A percentile compares a stretch with the other conserved stretches of the same genome.
Conservation (phyloP, 2,329 filamentous ascomycete species). For the Metarhizium brunneum region DNA sequence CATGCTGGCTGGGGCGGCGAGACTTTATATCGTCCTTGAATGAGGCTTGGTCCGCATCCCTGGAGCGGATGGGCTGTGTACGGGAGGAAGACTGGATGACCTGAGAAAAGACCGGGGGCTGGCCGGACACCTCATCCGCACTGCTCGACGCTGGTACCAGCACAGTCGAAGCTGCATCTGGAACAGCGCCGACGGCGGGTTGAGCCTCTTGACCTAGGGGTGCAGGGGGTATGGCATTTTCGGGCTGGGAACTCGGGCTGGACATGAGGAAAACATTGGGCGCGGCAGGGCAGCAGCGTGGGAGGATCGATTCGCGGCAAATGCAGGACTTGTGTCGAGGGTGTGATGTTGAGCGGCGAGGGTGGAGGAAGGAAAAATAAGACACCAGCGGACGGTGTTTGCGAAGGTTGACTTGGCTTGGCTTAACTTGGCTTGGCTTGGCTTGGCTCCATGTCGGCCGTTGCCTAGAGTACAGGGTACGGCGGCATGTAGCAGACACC, state of each 20-base stretch:
- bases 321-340: slow-evolving; percentile 8
- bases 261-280: slow-evolving; percentile 53
- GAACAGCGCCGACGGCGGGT: slow-evolving; percentile 1
- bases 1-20: slow-evolving; percentile 28
- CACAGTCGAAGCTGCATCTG: slow-evolving; percentile 2
- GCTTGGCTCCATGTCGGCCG: background rate
- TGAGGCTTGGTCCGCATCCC: slow-evolving; percentile 1
- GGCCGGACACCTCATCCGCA: slow-evolving; percentile 10
- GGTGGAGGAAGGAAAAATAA: slow-evolving; percentile 9
- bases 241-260: slow-evolving; percentile 37
- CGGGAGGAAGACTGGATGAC: background rate
- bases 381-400: slow-evolving; percentile 2
- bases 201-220: slow-evolving; percentile 25
- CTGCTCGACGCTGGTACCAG: background rate
- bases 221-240: slow-evolving; percentile 46
- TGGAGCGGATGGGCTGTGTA: slow-evolving; percentile 1
- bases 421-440: background rate
- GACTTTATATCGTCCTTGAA: slow-evolving; percentile 33
- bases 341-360: slow-evolving; percentile 12
- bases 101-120: background rate
- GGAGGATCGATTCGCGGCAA: slow-evolving; percentile 13
- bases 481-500: background rate
- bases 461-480: background rate
- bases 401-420: background rate
- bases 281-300: slow-evolving; percentile 19